A percentile compares a stretch with the other conserved stretches of the same genome.
Evolutionary conservation across 768 basidiomycete species (phyloP).

Genomic region (Leucosporidium scottii): DNA sequence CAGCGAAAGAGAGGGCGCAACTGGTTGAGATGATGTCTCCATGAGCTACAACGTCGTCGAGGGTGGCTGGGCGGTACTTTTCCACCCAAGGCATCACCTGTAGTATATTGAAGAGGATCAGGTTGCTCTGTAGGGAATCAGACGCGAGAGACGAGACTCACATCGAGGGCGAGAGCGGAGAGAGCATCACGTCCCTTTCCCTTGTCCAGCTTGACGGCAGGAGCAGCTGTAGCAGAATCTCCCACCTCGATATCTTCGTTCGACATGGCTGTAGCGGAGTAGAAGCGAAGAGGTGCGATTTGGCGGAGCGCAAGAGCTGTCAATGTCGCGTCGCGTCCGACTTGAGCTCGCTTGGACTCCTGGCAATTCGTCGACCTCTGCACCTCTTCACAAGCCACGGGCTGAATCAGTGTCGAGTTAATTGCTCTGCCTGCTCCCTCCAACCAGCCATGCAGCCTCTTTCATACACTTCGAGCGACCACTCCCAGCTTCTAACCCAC

Average conservation of each 20-base stretch:
- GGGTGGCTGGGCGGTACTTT: conserved; percentile 84
- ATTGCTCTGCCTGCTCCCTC: too few species aligned
- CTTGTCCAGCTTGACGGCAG: conserved; percentile 8
- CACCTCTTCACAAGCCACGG: too few species aligned
- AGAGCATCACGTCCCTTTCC: conserved; percentile 19
- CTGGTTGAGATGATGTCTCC: conserved; percentile 91
- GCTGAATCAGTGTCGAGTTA: too few species aligned
- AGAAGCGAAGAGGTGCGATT: too few species aligned
- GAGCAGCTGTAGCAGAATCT: background rate
- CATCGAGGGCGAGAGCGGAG: background rate
- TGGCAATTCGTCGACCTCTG: too few species aligned
- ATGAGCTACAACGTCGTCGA: conserved; percentile 94
- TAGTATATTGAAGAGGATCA: background rate
- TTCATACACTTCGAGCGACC: too few species aligned
- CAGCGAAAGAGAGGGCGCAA: conserved; percentile 49
- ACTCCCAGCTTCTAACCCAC: too few species aligned
- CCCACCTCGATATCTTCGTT: conserved; percentile 3
- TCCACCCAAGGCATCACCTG: conserved; percentile 61
- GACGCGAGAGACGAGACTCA: background rate
- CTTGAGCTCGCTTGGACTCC: too few species aligned
- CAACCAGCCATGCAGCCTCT: too few species aligned
- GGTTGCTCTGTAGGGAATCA: background rate
- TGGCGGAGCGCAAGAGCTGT: too few species aligned
- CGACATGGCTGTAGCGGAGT: background rate
- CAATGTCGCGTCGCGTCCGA: too few species aligned